A percentile compares a stretch with the other conserved stretches of the same genome.
Evolutionary conservation across 306 rosid genomes (phyloP).

Genomic region (Corylus avellana): DNA sequence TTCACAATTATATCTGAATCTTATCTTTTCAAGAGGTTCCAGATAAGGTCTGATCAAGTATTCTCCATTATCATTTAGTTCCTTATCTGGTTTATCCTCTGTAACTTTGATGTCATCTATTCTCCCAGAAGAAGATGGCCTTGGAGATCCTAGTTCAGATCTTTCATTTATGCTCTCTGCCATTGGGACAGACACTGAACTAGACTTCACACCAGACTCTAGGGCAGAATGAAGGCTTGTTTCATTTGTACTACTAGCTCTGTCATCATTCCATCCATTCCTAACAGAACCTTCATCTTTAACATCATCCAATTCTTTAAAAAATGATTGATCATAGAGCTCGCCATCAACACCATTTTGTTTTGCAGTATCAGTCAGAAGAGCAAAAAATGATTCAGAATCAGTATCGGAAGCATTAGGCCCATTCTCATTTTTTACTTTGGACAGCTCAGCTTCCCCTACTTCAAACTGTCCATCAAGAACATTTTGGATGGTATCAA

Average conservation of each 20-base stretch:
- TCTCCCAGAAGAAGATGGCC: conserved; percentile 69
- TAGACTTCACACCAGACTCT: conserved; percentile 89
- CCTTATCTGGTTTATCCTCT: conserved; percentile 78
- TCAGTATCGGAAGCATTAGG: conserved; percentile 56
- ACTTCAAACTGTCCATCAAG: conserved; percentile 76
- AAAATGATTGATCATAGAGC: conserved; percentile 57
- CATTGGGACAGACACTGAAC: conserved; percentile 67
- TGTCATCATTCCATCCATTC: conserved; percentile 89
- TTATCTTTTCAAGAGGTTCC: conserved; percentile 84
- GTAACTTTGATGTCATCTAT: conserved; percentile 58
- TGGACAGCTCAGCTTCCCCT: conserved; percentile 51
- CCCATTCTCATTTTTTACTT: conserved; percentile 50
- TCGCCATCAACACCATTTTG: conserved; percentile 62
- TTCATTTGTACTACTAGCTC: conserved; percentile 82
- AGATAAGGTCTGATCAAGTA: conserved; percentile 91
- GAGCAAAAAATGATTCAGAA: conserved; percentile 62
- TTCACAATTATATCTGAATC: conserved; percentile 91
- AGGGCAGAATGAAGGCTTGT: conserved; percentile 96
- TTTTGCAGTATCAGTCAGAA: conserved; percentile 50
- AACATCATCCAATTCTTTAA: conserved; percentile 51
- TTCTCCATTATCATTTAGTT: conserved; percentile 86
- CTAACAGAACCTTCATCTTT: conserved; percentile 58
- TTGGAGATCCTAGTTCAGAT: conserved; percentile 84
- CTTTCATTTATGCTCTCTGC: conserved; percentile 74
- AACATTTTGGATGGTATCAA: conserved; percentile 79